A percentile compares a stretch with the other conserved stretches of the same genome.
Evolutionary conservation across 2,329 filamentous ascomycete genomes (phyloP).

Genomic region (Helotiales sp.): DNA sequence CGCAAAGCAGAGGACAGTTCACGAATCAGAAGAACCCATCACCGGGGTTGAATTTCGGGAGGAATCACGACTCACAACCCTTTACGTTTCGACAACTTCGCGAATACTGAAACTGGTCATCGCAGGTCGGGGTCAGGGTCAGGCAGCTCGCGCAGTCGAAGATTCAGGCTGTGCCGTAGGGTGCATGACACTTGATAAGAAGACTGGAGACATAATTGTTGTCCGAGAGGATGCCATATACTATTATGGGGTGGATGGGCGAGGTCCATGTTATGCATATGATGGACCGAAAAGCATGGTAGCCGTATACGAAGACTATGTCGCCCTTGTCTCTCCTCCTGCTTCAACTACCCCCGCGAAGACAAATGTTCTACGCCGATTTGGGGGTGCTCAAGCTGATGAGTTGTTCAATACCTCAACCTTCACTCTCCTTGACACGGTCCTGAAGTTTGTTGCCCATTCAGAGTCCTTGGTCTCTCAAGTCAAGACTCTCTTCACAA

Average conservation of each 20-base stretch:
- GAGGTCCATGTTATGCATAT: slow-evolving; percentile 86
- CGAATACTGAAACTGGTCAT: slow-evolving; percentile 85
- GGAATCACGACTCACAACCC: slow-evolving; percentile 63
- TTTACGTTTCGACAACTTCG: slow-evolving; percentile 90
- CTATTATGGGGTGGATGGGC: slow-evolving; percentile 82
- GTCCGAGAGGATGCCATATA: slow-evolving; percentile 94
- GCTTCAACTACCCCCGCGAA: slow-evolving; percentile 50
- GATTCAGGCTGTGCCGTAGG: slow-evolving; percentile 89
- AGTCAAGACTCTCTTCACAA: slow-evolving; percentile 75
- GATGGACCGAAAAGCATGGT: slow-evolving; percentile 87
- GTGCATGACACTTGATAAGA: slow-evolving; percentile 86
- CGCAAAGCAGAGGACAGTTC: slow-evolving; percentile 89
- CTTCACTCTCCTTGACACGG: slow-evolving; percentile 89
- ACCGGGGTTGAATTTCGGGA: slow-evolving; percentile 81
- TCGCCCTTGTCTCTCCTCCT: slow-evolving; percentile 81
- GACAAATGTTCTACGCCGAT: slow-evolving; percentile 61
- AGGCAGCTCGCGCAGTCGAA: slow-evolving; percentile 84
- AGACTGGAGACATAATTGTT: slow-evolving; percentile 84
- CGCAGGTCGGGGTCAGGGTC: slow-evolving; percentile 84
- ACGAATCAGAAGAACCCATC: slow-evolving; percentile 94
- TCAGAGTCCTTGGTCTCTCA: slow-evolving; percentile 81
- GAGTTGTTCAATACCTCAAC: slow-evolving; percentile 83
- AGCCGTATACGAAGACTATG: slow-evolving; percentile 78
- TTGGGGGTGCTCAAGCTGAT: slow-evolving; percentile 71
- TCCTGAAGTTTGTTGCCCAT: slow-evolving; percentile 86